Conservation (phyloP, 108 stramenopile genomes). For the Cylindrotheca closterium region DNA sequence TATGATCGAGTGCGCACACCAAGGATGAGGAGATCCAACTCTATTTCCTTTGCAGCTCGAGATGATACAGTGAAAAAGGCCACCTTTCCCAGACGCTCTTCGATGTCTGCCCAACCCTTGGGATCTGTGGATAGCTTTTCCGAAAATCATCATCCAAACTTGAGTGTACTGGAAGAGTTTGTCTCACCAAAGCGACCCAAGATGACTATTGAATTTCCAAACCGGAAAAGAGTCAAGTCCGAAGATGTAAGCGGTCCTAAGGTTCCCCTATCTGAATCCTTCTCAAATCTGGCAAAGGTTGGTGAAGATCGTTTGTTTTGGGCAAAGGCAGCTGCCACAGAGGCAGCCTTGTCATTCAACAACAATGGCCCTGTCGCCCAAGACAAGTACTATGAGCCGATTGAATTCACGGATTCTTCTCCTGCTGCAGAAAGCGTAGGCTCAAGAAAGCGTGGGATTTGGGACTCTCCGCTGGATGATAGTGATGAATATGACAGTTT, state of each 20-base stretch:
- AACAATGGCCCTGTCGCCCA: no score
- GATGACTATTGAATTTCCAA: conserved; percentile 1
- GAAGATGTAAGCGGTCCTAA: neutral
- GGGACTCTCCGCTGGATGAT: conserved; percentile 15
- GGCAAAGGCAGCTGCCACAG: conserved; percentile 5
- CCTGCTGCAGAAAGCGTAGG: conserved; percentile 16
- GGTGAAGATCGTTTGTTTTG: conserved; percentile 9
- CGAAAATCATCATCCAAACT: conserved; percentile 35
- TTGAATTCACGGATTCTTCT: conserved; percentile 11
- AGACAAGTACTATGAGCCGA: neutral
- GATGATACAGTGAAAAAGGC: neutral
- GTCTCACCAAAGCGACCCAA: conserved; percentile 31
- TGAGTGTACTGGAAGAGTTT: conserved; percentile 17
- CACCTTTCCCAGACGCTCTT: neutral
- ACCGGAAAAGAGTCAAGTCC: conserved; percentile 29
- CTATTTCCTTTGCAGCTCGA: neutral
- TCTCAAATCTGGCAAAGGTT: conserved; percentile 21
- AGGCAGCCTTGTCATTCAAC: no score
- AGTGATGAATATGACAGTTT: conserved; percentile 14
- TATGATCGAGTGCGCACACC: neutral
- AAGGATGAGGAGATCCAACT: neutral
- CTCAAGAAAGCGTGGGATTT: conserved; percentile 34
- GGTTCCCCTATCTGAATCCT: conserved; percentile 3
- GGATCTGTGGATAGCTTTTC: neutral
- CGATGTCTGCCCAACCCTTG: neutral